Evolutionary conservation across 1,284 basidiomycete species (phyloP).

Genomic region (Phellinidium pouzarii): DNA sequence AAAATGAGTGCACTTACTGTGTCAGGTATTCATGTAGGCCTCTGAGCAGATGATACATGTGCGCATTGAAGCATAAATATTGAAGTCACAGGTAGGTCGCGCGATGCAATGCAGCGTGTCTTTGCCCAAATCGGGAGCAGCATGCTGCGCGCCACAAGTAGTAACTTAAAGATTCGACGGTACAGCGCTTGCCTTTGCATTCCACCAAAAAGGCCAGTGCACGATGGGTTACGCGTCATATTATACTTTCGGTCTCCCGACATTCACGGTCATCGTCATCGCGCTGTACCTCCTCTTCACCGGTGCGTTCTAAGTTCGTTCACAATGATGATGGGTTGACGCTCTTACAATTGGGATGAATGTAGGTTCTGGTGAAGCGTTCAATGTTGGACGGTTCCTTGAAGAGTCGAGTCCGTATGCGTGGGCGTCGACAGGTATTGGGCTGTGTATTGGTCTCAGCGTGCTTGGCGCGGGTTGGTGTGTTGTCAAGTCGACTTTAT

Average conservation of each 20-base stretch:
- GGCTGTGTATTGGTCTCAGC: conserved; percentile 88
- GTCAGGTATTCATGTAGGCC: conserved; percentile 87
- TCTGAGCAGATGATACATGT: conserved; percentile 87
- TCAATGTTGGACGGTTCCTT: conserved; percentile 89
- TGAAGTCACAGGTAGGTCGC: too few relatives aligned
- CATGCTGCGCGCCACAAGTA: too few relatives aligned
- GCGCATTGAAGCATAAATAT: conserved; percentile 16
- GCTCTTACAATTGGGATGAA: conserved; percentile 6
- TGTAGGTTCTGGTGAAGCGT: conserved; percentile 80
- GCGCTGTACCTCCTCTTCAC: conserved; percentile 85
- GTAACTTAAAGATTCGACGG: too few relatives aligned
- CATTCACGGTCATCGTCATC: conserved; percentile 56
- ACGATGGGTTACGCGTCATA: conserved; percentile 44
- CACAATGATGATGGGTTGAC: background rate
- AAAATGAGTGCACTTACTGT: conserved; percentile 47
- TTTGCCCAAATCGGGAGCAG: too few relatives aligned
- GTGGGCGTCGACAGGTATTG: conserved; percentile 90
- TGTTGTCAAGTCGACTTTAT: conserved; percentile 27
- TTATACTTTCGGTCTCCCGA: conserved; percentile 61
- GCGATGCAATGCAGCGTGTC: too few relatives aligned
- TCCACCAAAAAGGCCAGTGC: background rate
- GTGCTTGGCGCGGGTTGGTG: conserved; percentile 95
- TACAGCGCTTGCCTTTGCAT: too few relatives aligned
- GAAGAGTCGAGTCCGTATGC: conserved; percentile 91
- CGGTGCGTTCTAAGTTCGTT: conserved; percentile 41